phyloP scores from a whole-genome alignment of 805 yeast species.

The Kuraishia piskuri region DNA sequence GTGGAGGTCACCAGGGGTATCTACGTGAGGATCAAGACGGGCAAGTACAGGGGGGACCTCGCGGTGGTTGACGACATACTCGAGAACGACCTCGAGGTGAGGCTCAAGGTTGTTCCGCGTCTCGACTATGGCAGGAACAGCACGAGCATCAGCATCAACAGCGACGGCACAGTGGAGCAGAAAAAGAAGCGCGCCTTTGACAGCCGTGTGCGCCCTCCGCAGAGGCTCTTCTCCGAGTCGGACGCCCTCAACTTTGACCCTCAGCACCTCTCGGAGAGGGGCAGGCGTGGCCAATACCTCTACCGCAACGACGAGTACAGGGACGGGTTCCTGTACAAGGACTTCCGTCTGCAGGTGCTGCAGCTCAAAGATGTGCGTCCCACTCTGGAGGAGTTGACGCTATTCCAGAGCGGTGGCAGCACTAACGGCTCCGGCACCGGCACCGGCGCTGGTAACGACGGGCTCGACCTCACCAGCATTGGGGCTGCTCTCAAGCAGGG shows the following conservation, averaged over 20 bases:
- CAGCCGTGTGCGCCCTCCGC: conserved; percentile 61
- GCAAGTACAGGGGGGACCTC: conserved; percentile 86
- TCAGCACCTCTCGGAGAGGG: conserved; percentile 57
- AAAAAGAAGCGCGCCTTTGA: conserved; percentile 2
- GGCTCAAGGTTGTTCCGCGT: conserved; percentile 87
- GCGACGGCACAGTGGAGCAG: conserved; percentile 3
- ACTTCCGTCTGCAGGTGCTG: conserved; percentile 73
- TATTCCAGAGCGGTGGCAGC: conserved; percentile 63
- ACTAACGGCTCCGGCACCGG: conserved; percentile 26
- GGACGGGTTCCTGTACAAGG: conserved; percentile 83
- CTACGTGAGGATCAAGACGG: conserved; percentile 84
- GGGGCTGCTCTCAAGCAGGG: conserved; percentile 77
- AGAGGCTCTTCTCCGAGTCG: conserved; percentile 77
- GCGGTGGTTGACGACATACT: conserved; percentile 90
- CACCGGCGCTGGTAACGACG: conserved; percentile 34
- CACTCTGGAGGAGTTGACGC: conserved; percentile 76
- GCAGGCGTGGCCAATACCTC: conserved; percentile 45
- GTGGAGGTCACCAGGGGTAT: conserved; percentile 86
- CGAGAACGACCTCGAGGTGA: conserved; percentile 93
- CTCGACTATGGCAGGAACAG: conserved; percentile 75
- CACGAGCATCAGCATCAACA: conserved; percentile 16
- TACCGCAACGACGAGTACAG: conserved; percentile 85
- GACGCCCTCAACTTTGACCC: conserved; percentile 86
- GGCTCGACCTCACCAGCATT: conserved; percentile 79
- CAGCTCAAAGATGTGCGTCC: conserved; percentile 80